Percentiles rank a stretch among this genome's conserved stretches.
Evolutionary conservation across 768 basidiomycete genomes (phyloP).

Genomic region (Psilocybe sp.): DNA sequence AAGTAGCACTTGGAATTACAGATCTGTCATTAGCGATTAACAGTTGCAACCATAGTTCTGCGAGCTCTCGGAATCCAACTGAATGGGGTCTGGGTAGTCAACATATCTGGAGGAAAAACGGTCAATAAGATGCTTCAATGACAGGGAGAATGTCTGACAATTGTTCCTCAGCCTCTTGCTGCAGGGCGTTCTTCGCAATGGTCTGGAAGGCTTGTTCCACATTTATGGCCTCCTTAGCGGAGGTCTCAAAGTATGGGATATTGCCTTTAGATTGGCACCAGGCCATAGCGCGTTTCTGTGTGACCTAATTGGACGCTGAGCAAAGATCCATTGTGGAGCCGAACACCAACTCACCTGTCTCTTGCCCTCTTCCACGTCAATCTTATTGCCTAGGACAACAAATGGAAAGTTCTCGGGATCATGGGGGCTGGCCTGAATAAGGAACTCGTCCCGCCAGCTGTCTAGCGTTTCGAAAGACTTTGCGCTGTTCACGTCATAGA

Average conservation of each 20-base stretch:
- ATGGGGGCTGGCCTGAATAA: conserved; percentile 97
- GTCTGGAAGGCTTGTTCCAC: conserved; percentile 99
- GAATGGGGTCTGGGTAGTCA: conserved; percentile 98
- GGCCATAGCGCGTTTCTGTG: conserved; percentile 99
- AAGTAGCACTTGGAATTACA: conserved; percentile 1
- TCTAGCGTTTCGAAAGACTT: conserved; percentile 99
- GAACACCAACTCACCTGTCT: conserved; percentile 65
- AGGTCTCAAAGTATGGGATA: conserved; percentile 99
- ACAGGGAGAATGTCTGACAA: conserved; percentile 45
- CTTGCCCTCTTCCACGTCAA: conserved; percentile 98
- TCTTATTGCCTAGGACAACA: conserved; percentile 99
- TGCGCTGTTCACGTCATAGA: conserved; percentile 97
- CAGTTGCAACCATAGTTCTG: conserved; percentile 94
- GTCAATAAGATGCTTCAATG: conserved; percentile 4
- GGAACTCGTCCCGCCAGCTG: conserved; percentile 99
- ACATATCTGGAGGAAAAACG: conserved; percentile 67
- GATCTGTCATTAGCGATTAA: conserved; percentile 31
- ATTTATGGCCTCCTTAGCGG: conserved; percentile 99
- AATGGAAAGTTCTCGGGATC: conserved; percentile 99
- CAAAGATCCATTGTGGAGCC: neutral
- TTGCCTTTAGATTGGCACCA: conserved; percentile 99
- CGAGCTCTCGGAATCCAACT: conserved; percentile 89
- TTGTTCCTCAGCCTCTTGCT: conserved; percentile 96
- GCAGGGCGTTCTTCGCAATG: conserved; percentile 98
- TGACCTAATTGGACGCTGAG: conserved; percentile 55